Evolutionary conservation across 495 filamentous ascomycete genomes (phyloP), one percentile per base, ranked within the genome.

Genomic region (Sabuloglossum arenarium): DNA sequence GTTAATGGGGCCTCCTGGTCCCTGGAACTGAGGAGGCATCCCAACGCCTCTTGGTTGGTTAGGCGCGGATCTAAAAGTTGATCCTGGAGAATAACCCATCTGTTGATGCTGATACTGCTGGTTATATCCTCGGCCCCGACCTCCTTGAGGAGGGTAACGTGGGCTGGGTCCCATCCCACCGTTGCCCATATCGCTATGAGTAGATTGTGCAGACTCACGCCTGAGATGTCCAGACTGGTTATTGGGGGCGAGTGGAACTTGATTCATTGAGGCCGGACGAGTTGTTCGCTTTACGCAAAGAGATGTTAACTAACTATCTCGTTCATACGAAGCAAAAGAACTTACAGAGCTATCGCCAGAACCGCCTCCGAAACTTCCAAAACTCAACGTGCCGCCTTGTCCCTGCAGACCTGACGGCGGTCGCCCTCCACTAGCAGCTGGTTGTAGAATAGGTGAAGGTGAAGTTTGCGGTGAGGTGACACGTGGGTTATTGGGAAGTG

Each of bases 381-480:
- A 95, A 60, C 77, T 86, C 55, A 85, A 62, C 64, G 71, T 74
- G 61, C 78, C 78, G 23, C 73, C 72, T 61, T 80, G 78, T 57
- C 73, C 74, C 59, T 81, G 78, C 60, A 83, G 74, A 47, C 75
- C 76, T 11, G 85, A 84, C 29, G 84, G 84, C 45, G 86, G 86
- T 67, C 84, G 76, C 61, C 87, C 87, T 63, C 88, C 88, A 67
- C 87, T 93, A 37, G 83, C 82, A 37, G 84, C 77, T 50, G 84
- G 85, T 66, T 86, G 84, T 21, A 88, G 88, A 54, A 96, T 96
- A 6, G 89, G 89, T 23, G 84, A 86, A 2, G 89, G 89, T 14
- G 89, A 94, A 28, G 77, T 76, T 57, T 80, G 78, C 6, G 85
- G 85, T 43, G 82, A 85, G 25, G 77, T 77, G 29, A 85, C 71